Conservation (phyloP, 2,329 filamentous ascomycete genomes). For the Fusarium pilosicola region DNA sequence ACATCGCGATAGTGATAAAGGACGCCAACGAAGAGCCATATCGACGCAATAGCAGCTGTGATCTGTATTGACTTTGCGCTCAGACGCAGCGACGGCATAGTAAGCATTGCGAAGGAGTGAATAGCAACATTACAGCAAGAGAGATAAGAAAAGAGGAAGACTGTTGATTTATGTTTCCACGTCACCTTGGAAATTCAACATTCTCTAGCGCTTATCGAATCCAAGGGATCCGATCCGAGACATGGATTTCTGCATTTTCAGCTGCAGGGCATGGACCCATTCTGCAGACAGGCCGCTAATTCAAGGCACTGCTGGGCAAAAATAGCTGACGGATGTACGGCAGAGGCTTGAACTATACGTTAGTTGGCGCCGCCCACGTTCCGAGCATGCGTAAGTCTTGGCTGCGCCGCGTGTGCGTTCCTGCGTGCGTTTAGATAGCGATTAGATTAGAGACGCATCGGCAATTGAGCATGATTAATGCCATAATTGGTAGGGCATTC, state of each 20-base stretch:
- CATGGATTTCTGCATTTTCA: not conserved
- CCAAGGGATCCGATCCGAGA: not conserved
- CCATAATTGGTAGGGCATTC: too few species aligned
- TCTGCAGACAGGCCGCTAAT: not conserved
- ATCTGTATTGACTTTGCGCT: constrained; percentile 20
- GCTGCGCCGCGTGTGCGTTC: not conserved
- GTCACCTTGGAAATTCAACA: not conserved
- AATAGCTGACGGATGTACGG: not conserved
- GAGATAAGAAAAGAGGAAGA: not conserved
- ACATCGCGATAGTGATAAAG: constrained; percentile 12
- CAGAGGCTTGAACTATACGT: not conserved
- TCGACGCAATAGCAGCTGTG: constrained; percentile 3
- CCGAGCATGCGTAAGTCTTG: not conserved
- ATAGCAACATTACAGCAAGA: not conserved
- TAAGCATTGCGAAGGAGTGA: constrained; percentile 5
- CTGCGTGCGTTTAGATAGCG: not conserved
- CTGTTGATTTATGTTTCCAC: not conserved
- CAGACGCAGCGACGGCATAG: constrained; percentile 5
- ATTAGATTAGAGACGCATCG: not conserved
- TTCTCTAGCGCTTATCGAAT: not conserved
- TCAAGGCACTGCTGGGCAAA: not conserved
- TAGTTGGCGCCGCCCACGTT: not conserved
- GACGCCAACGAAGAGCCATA: constrained; percentile 23
- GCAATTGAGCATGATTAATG: not conserved
- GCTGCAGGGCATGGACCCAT: not conserved